Base-by-base conservation (phyloP, 2,329 filamentous ascomycete genomes). In the Trichoderma afroharzianum region DNA sequence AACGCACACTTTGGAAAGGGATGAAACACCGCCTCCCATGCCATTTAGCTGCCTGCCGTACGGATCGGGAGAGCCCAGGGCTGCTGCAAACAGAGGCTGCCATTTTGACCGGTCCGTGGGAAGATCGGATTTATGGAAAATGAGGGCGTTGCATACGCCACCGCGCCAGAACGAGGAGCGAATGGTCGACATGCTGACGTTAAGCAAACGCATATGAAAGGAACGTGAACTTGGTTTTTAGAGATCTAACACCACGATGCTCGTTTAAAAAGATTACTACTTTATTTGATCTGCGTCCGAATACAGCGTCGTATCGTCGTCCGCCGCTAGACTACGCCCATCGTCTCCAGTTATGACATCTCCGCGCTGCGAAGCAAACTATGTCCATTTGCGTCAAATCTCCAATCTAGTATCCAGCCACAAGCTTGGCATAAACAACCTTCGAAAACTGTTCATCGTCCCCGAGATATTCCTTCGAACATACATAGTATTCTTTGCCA, bases 1-100 rank as follows among this genome's bases (percentile, higher is more conserved):
- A 64, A 64, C 28, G 21, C 63, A 64, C 7, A 64, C 43, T n/a
- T 64, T 64, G n/a, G 63, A 64, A 15, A 64, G 63, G 9, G 63
- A 64, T 5, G 43, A 55, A 9, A 64, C 28, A 21, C 63, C 43
- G 9, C 63, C 63, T 53, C 63, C 63, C 63, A 64, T 64, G 28
- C 63, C 63, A 21, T 64, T 64, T 12, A 53, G 21, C 11, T 55
- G 63, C 43, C 63, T 33, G n/a, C 63, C 63, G 47, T 64, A 55
- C 43, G 63, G 63, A 55, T 64, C 63, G 6, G 63, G 63, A 26
- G 63, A 64, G 6, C 63, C 63, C 43, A 64, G n/a, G 14, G 43
- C 63, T 14, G 63, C 28, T 24, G 63, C 63, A 55, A 64, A 64
- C 6, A 64, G 3, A 11, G 28, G 47, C 3, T 53, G 63, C 63